Percentiles rank a stretch among this genome's conserved stretches.
Conservation (phyloP, 2,329 filamentous ascomycete genomes). For the Ramularia collo-cygni region DNA sequence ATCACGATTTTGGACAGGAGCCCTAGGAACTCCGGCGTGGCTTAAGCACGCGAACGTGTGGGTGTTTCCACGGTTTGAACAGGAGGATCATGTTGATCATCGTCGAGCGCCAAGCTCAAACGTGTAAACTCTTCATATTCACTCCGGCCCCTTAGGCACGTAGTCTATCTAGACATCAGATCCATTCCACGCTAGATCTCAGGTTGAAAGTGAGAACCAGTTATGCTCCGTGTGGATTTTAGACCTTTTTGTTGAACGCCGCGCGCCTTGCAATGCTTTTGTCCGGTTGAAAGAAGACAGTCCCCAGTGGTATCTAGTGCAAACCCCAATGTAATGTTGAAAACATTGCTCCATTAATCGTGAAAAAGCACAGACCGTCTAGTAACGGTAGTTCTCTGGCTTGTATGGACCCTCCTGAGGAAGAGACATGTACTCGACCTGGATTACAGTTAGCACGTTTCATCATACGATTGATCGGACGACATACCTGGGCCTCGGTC, state of each 20-base stretch:
- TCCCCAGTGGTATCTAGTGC: constrained; percentile 14
- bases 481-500: constrained; percentile 48
- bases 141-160: constrained; percentile 11
- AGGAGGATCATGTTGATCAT: no score
- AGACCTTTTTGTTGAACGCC: constrained; percentile 19
- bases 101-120: no score
- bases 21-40: no score
- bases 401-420: constrained; percentile 88
- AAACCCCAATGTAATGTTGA: constrained; percentile 19
- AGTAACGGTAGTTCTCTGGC: constrained; percentile 80
- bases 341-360: constrained; percentile 19
- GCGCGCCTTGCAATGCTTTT: constrained; percentile 23
- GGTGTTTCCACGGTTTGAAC: no score
- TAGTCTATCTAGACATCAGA: constrained; percentile 12
- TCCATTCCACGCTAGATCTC: constrained; percentile 13
- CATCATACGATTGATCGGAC: no score
- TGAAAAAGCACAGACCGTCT: constrained; percentile 34
- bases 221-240: constrained; percentile 3
- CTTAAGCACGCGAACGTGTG: no score
- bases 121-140: neutral
- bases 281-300: constrained; percentile 20
- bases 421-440: constrained; percentile 93
- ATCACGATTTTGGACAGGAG: no score
- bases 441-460: constrained; percentile 31
- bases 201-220: constrained; percentile 16